Evolutionary conservation across 1,139 yeast genomes (phyloP).

Genomic region (Pichia sp.): DNA sequence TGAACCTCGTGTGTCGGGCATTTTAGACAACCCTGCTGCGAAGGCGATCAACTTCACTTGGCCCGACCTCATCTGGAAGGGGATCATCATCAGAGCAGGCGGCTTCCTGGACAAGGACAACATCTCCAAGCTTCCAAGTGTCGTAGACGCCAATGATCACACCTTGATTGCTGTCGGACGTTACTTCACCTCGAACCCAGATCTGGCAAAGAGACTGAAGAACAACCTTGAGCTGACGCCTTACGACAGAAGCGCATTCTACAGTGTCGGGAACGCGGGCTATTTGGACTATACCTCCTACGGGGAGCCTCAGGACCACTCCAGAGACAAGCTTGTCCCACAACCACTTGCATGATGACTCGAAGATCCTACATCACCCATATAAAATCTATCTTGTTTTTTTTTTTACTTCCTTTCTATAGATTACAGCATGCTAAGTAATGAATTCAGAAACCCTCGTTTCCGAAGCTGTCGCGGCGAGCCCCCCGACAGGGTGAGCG

Average conservation of each 20-base stretch:
- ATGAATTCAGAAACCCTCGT: neutral
- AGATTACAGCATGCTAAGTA: too few relatives aligned
- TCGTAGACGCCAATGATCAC: slow-evolving; percentile 17
- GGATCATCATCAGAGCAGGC: slow-evolving; percentile 18
- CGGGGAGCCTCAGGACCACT: slow-evolving; percentile 16
- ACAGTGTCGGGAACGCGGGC: slow-evolving; percentile 28
- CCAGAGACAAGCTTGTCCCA: slow-evolving; percentile 15
- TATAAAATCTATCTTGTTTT: too few relatives aligned
- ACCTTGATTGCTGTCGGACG: slow-evolving; percentile 36
- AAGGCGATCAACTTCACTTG: slow-evolving; percentile 13
- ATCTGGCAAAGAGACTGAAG: slow-evolving; percentile 44
- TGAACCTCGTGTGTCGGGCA: slow-evolving; percentile 37
- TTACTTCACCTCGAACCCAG: slow-evolving; percentile 50
- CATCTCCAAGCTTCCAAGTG: slow-evolving; percentile 3
- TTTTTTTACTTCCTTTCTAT: too few relatives aligned
- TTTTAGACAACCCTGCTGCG: slow-evolving; percentile 13
- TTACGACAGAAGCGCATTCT: slow-evolving; percentile 39
- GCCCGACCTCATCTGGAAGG: slow-evolving; percentile 19
- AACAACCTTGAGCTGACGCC: slow-evolving; percentile 41
- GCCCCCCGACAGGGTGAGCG: neutral
- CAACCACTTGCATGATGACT: slow-evolving; percentile 9
- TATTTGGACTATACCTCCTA: slow-evolving; percentile 19
- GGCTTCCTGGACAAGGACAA: slow-evolving; percentile 16
- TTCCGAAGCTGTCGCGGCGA: neutral
- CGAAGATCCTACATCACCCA: too few relatives aligned